A percentile compares a stretch with the other conserved stretches of the same genome.
These are phyloP conservation scores for Raffaelea arxii DNA, from an alignment of 2,329 filamentous ascomycete genomes.

Conservation along the genomic window DNA sequence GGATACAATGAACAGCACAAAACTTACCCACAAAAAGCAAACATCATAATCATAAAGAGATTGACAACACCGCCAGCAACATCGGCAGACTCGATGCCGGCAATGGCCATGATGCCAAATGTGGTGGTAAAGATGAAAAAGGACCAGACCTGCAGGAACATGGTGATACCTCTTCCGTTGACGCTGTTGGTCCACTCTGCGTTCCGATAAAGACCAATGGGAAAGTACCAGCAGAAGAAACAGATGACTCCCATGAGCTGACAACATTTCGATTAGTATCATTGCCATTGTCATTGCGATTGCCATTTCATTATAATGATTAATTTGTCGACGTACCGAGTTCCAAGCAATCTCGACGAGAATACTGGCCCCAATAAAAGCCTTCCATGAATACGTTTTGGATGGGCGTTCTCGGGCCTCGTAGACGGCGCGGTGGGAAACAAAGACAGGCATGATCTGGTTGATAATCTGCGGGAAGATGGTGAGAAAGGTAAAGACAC, in stretches of 20 bases:
- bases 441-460: constrained; percentile 58
- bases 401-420: constrained; percentile 57
- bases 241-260: too few relatives aligned
- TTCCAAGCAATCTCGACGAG: constrained; percentile 61
- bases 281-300: too few relatives aligned
- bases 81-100: constrained; percentile 56
- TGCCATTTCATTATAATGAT: too few relatives aligned
- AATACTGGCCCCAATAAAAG: constrained; percentile 56
- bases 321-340: too few relatives aligned
- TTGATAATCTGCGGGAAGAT: constrained; percentile 53
- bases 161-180: constrained; percentile 60
- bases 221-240: constrained; percentile 79
- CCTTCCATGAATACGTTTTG: constrained; percentile 56
- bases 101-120: constrained; percentile 65
- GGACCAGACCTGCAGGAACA: constrained; percentile 72
- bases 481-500: constrained; percentile 44
- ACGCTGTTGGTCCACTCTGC: constrained; percentile 50
- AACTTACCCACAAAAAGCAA: constrained; percentile 50
- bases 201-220: constrained; percentile 65
- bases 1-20: constrained; percentile 15
- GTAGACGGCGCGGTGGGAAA: constrained; percentile 55
- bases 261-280: too few relatives aligned
- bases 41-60: constrained; percentile 48
- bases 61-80: constrained; percentile 56
- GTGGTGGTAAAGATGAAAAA: constrained; percentile 62